Base-by-base conservation (phyloP, 768 basidiomycete species). In the Termitomyces heimii region DNA sequence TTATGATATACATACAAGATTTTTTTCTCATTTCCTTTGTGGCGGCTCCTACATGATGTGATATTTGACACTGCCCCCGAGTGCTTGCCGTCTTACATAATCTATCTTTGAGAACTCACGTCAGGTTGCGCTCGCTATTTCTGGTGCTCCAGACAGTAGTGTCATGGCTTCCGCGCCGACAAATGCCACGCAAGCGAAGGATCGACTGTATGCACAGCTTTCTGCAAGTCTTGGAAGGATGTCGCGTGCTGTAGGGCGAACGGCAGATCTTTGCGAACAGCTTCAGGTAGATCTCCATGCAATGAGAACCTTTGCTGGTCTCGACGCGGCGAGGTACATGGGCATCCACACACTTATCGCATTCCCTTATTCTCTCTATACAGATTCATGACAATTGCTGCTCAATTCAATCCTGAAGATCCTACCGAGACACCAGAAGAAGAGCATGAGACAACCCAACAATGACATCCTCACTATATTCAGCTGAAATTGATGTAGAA, bases 281-380 rank as follows among this genome's bases (percentile, higher is more conserved):
- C 77, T 94, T 62, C 84, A 89, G 60, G 77, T 81, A 45, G 89
- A 91, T 72, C 70, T 94, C 53, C 81, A 87, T 56, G 84, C 88
- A 16, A 92, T 93, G 90, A 74, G 82, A 54, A 83, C 82, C 31
- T 84, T 94, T 60, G 86, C 90, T 14, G 88, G 87, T 0, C 76
- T 85, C 49, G 88, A 91, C 68, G 89, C 87, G 20, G 87, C 91
- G 54, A 92, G 92, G 91, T 92, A 68, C 65, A 86, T 74, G 29
- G 31, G 22, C 12, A 31, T 14, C 16, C 18, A 29, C n/a, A 48
- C 2, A 5, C 54, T 26, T 14, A 48, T 18, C 5, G n/a, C 43
- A 54, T 39, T 2, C 9, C 3, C 43, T 57, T 26, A 49, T 14
- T n/a, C 34, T 46, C 46, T 43, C 47, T 37, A 12, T 54, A 18